Evolutionary conservation across 192 early-diverging fungal genomes (phyloP).

Genomic region (Bifiguratus adelaidae): DNA sequence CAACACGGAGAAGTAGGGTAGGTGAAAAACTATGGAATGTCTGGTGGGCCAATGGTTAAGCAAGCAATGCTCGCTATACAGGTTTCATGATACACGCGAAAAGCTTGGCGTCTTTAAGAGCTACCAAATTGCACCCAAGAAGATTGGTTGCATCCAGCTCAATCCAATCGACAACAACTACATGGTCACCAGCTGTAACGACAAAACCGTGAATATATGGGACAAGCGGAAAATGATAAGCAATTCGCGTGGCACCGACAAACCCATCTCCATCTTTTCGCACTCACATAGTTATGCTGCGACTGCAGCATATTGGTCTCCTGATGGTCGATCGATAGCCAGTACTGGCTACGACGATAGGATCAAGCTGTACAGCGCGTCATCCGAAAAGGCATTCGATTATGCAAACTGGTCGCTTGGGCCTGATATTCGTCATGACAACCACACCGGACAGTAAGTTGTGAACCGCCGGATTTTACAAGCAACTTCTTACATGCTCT

Average conservation of each 20-base stretch:
- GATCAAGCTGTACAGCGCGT: conserved; percentile 22
- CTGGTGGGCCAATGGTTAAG: too few species aligned
- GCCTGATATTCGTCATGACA: conserved; percentile 41
- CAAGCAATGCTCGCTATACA: too few species aligned
- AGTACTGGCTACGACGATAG: conserved; percentile 48
- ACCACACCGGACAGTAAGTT: conserved; percentile 39
- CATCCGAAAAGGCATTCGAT: background rate
- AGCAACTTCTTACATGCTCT: background rate
- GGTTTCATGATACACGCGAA: conserved; percentile 35
- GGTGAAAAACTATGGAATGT: too few species aligned
- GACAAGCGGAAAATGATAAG: conserved; percentile 37
- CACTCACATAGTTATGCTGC: conserved; percentile 41
- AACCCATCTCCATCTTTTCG: conserved; percentile 12
- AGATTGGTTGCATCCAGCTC: conserved; percentile 48
- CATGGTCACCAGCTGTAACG: conserved; percentile 36
- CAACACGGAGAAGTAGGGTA: conserved; percentile 35
- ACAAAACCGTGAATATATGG: conserved; percentile 49
- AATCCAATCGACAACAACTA: conserved; percentile 36
- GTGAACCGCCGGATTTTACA: background rate
- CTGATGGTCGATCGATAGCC: conserved; percentile 36
- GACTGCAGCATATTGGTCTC: conserved; percentile 57
- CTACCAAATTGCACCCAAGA: conserved; percentile 33
- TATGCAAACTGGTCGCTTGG: too few species aligned
- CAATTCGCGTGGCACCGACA: conserved; percentile 1
- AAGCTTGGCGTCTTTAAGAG: conserved; percentile 2